Conservation (phyloP, 495 filamentous ascomycete genomes). For the Emericellopsis terricola region DNA sequence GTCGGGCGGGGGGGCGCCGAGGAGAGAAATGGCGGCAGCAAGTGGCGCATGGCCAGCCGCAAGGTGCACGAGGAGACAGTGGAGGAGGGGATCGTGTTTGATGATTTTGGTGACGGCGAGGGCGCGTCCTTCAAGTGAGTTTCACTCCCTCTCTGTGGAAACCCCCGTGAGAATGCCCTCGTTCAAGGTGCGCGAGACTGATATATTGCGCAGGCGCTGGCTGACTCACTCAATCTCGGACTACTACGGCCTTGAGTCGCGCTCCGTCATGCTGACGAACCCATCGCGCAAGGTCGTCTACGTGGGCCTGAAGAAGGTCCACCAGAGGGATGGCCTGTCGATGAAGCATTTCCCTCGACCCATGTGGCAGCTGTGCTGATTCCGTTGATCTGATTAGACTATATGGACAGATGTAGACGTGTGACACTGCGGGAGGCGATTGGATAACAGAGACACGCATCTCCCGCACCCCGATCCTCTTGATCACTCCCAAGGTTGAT, state of each 20-base stretch:
- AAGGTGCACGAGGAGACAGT: constrained; percentile 31
- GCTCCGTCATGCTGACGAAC: constrained; percentile 59
- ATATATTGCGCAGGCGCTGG: constrained; percentile 47
- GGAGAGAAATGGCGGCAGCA: constrained; percentile 2
- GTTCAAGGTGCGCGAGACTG: too few species aligned
- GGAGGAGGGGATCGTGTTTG: constrained; percentile 62
- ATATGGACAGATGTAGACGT: too few species aligned
- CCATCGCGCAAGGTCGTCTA: constrained; percentile 73
- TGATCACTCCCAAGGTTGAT: neutral
- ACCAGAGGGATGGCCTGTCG: constrained; percentile 9
- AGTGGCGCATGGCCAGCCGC: constrained; percentile 18
- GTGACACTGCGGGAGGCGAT: too few species aligned
- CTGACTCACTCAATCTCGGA: constrained; percentile 81
- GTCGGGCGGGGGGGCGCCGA: constrained; percentile 39
- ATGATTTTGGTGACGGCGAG: constrained; percentile 52
- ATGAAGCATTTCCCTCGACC: constrained; percentile 33
- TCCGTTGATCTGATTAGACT: too few species aligned
- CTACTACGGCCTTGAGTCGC: constrained; percentile 83
- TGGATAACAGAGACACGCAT: too few species aligned
- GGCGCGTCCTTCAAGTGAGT: constrained; percentile 69
- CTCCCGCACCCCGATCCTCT: too few species aligned
- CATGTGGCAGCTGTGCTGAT: constrained; percentile 41
- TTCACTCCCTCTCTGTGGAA: constrained; percentile 2
- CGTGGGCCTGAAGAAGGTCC: constrained; percentile 48
- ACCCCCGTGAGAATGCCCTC: too few species aligned